Base-by-base conservation (phyloP, 305 asterid species). In the Coffea humblotiana region DNA sequence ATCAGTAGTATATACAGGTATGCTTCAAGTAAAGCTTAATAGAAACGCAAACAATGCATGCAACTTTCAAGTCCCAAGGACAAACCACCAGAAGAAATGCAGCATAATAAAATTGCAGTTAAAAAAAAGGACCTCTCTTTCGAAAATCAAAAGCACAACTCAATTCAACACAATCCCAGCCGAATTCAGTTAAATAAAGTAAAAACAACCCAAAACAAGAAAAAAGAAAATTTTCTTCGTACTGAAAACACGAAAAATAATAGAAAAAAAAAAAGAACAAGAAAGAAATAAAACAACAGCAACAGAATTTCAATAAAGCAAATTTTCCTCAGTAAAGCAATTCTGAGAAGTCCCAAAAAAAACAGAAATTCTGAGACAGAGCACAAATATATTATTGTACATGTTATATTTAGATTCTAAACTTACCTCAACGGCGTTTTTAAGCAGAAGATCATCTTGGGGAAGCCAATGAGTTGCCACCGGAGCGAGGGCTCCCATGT, bases 401-500 rank as follows among this genome's bases (percentile, higher is more conserved):
- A 40, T 4, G 29, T 51, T 35, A 3, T 32, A 13, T 21, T 48
- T 47, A 8, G 49, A 12, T n/a, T 75, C 49, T 51, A 21, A 8
- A 58, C 72, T 75, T 79, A 94, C 96, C 98, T 91, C 92, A 19
- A 90, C 80, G 82, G 94, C 90, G 83, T 84, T 84, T 71, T 80
- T 91, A 14, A 94, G 93, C 88, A 91, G 72, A 66, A 90, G 78
- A 83, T 94, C 98, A 84, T 93, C 97, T 77, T 84, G 84, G 0
- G 97, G 91, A 82, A 83, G 78, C 98, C 97, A 94, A 71, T 79
- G 89, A 51, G 58, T 52, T 52, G 74, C 76, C 54, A 81, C 76
- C 61, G 93, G 89, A 79, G 92, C 89, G 80, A 88, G 75, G 73
- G 90, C 92, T 85, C 90, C 96, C 97, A 91, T 94, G 80, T 82